phyloP scores from a whole-genome alignment of 305 asterid species.

The Andrographis paniculata region DNA sequence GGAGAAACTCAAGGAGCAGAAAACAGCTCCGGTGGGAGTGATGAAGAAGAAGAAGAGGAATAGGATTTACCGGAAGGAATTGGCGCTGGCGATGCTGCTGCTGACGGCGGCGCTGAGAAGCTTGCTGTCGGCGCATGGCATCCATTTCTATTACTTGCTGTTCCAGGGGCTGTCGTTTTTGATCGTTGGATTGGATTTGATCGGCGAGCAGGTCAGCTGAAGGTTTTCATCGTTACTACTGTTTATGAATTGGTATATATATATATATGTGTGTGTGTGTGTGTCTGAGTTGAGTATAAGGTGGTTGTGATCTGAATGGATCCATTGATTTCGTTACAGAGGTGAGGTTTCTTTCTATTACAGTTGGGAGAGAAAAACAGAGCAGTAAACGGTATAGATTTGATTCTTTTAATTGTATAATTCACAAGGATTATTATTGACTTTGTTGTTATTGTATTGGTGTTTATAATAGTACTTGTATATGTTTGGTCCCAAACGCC shows the following conservation, averaged over 20 bases:
- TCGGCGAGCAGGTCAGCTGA: conserved; percentile 72
- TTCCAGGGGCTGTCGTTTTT: conserved; percentile 72
- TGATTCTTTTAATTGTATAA: conserved; percentile 35
- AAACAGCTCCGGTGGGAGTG: conserved; percentile 8
- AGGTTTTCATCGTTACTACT: too few species aligned
- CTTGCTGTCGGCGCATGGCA: conserved; percentile 61
- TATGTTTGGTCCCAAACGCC: too few species aligned
- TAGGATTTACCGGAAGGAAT: conserved; percentile 54
- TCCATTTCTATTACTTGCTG: conserved; percentile 73
- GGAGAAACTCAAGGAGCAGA: conserved; percentile 36
- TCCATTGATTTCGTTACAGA: not conserved
- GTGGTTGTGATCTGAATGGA: not conserved
- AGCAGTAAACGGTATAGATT: not conserved
- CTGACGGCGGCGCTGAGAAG: conserved; percentile 79
- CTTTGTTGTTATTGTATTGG: too few species aligned
- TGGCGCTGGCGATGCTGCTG: conserved; percentile 62
- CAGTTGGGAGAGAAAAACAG: conserved; percentile 14
- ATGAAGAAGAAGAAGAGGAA: conserved; percentile 39
- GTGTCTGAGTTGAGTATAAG: not conserved
- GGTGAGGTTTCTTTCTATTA: not conserved
- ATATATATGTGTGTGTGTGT: too few species aligned
- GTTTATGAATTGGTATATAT: too few species aligned
- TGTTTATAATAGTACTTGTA: too few species aligned
- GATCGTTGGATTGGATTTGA: conserved; percentile 64
- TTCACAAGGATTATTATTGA: conserved; percentile 1